phyloP scores from a whole-genome alignment of 345 rosid species.

The Theobroma cacao region DNA sequence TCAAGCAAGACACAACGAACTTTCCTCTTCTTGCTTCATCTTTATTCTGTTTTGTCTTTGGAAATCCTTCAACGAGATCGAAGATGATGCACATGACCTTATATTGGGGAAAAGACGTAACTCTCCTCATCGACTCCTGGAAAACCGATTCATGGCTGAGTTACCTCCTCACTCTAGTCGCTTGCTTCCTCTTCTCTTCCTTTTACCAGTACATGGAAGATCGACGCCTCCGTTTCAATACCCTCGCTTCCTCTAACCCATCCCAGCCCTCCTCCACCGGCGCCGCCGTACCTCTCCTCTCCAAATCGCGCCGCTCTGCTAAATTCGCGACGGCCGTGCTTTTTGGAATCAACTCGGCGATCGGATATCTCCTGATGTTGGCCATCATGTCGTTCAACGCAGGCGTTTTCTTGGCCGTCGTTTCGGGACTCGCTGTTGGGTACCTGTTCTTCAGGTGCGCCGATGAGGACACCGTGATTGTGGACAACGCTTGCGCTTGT shows the following conservation, averaged over 20 bases:
- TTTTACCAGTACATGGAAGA: conserved; percentile 72
- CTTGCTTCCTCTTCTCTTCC: conserved; percentile 58
- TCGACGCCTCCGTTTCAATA: conserved; percentile 44
- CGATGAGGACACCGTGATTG: conserved; percentile 23
- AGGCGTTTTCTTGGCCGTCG: conserved; percentile 73
- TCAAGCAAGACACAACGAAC: neutral
- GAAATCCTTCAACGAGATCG: neutral
- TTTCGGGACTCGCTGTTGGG: conserved; percentile 61
- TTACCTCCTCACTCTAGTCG: conserved; percentile 63
- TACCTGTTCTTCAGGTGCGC: conserved; percentile 51
- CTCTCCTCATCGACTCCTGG: conserved; percentile 70
- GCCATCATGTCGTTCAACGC: conserved; percentile 88
- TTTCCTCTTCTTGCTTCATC: conserved; percentile 3
- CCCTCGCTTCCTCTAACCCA: conserved; percentile 22
- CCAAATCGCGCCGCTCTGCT: conserved; percentile 18
- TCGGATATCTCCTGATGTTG: conserved; percentile 80
- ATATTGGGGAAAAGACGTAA: conserved; percentile 73
- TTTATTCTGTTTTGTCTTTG: neutral
- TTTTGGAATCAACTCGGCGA: conserved; percentile 62
- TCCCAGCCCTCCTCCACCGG: conserved; percentile 12
- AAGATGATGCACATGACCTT: conserved; percentile 97
- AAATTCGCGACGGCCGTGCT: conserved; percentile 40
- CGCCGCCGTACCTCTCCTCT: conserved; percentile 38
- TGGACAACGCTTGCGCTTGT: conserved; percentile 60
- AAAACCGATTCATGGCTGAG: conserved; percentile 56